Base-by-base conservation (phyloP, 148 eudicot genomes). In the Vaccinium macrocarpon region DNA sequence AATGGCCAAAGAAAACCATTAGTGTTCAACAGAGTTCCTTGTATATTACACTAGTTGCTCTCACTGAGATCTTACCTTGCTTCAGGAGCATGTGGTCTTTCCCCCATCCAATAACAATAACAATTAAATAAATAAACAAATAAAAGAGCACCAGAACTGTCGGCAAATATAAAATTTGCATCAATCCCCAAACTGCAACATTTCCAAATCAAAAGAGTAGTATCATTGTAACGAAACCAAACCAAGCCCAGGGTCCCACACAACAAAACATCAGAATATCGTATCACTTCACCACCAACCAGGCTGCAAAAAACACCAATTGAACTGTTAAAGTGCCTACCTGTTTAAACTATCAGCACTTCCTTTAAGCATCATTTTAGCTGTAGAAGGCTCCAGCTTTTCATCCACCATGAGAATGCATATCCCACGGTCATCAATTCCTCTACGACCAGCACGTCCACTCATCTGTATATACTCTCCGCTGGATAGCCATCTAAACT, bases 391-490 rank as follows among this genome's bases (percentile, higher is more conserved):
- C 89, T 97, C 98, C 85, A 97, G 85, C 89, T 97, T 97, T 88
- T 95, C 99, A 91, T 97, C 99, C 80, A 97, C 97, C 99, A 97
- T 97, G 88, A 97, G 94, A 83, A 97, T 93, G 88, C 99, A 95
- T 82, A 97, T 90, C 62, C 99, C 99, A 83, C 99, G 98, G 0
- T 97, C 98, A 88, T 97, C 99, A 89, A 97, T 95, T 85, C 99
- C 99, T 85, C 99, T 92, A 82, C 99, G 96, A 84, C 99, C 99
- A 89, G 99, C 99, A 86, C 99, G 99, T 10, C 99, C 99, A 91
- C 99, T 97, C 99, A 97, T 97, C 89, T 97, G 99, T 88, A 97
- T 95, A 86, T 97, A 97, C 85, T 97, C 99, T 70, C 99, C 99
- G 86, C 98, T 91, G 68, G 98, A 91, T 85, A 97, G n/a, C 99